Base-by-base conservation (phyloP, 805 yeast genomes). In the Brettanomyces custersianus region DNA sequence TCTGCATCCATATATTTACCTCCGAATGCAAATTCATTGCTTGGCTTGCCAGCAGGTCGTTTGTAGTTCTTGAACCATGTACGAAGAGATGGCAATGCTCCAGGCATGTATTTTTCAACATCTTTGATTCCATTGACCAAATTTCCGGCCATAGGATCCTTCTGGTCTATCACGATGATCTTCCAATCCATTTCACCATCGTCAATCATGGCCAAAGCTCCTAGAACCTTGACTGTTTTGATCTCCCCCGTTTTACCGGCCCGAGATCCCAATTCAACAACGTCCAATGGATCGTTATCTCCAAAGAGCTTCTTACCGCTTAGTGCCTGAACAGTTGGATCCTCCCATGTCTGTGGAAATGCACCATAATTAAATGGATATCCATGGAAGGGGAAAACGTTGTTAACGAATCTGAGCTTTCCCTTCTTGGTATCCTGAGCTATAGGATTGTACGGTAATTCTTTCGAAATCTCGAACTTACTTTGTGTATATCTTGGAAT, bases 111-210 rank as follows among this genome's bases (percentile, higher is more conserved):
- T 19, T 57, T 56, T 40, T 77, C 76, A 20, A 85, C 84, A 58
- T 84, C 95, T 41, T 66, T 64, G 31, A 85, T 67, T 52, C 71
- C 77, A 49, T 77, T 65, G 13, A n/a, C 15, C 39, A 85, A 55
- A 44, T 72, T 63, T 5, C 64, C 40, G 18, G 85, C 78, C 52
- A 80, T 53, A 31, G 83, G 80, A 55, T 84, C 94, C 36, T 68
- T 62, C 21, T 66, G 62, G 50, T 80, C 79, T 38, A 85, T 80
- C 15, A 71, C 85, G 40, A 85, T 72, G 22, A 85, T 67, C 61
- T 85, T 85, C 97, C 97, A 90, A 65, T 90, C 98, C 40, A 95
- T 72, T 65, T 92, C 98, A 47, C 96, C 96, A 60, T 88, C 96
- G 51, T 83, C 94, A 40, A 83, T 75, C 49, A 83, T 63, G 4